A percentile compares a stretch with the other conserved stretches of the same genome.
These are phyloP conservation scores for Lentinus tigrinus DNA, from an alignment of 768 basidiomycete species.

Conservation along the genomic window DNA sequence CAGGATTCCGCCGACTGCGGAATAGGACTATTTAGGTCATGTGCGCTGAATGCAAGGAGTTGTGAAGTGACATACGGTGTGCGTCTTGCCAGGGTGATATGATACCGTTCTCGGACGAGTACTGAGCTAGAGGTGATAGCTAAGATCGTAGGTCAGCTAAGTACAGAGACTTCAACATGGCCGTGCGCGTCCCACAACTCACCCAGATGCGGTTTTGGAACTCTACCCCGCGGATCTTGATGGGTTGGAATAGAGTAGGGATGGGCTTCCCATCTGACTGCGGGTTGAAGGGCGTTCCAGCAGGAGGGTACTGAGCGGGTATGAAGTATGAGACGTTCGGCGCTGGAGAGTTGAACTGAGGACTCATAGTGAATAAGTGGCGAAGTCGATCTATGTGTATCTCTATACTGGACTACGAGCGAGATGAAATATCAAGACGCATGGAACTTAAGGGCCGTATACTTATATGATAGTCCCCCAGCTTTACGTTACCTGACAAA, in stretches of 20 bases:
- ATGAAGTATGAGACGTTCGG: conserved; percentile 44
- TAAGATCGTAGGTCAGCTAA: conserved; percentile 8
- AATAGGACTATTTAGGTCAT: neutral
- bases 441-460: too few species aligned
- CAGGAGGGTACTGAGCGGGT: conserved; percentile 41
- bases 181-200: neutral
- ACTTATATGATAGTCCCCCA: too few species aligned
- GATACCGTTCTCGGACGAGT: conserved; percentile 52
- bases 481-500: too few species aligned
- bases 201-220: conserved; percentile 30
- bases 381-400: too few species aligned
- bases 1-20: conserved; percentile 49
- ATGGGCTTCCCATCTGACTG: neutral
- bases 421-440: too few species aligned
- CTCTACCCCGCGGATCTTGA: conserved; percentile 39
- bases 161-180: too few species aligned
- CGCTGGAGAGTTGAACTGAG: conserved; percentile 24
- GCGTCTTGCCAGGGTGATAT: conserved; percentile 56
- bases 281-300: conserved; percentile 39
- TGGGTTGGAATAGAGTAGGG: conserved; percentile 38
- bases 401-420: too few species aligned
- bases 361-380: neutral
- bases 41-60: neutral
- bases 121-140: conserved; percentile 58
- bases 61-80: conserved; percentile 30